Evolutionary conservation across 345 rosid species (phyloP).

Genomic region (Abelmoschus esculentus): DNA sequence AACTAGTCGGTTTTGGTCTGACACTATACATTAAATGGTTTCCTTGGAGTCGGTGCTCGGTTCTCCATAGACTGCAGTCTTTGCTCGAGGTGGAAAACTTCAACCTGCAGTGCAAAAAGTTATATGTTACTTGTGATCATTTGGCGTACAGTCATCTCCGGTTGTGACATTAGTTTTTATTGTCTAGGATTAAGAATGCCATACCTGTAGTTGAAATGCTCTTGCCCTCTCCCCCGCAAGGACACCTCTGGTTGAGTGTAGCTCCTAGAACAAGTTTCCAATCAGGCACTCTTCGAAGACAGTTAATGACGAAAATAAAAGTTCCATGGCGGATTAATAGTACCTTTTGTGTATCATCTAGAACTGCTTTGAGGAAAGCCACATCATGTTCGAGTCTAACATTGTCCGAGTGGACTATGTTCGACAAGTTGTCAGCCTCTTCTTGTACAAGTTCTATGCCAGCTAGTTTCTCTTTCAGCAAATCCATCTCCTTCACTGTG

Average conservation of each 20-base stretch:
- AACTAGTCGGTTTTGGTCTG: not conserved
- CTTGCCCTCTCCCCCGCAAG: conserved; percentile 39
- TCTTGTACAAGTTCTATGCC: conserved; percentile 78
- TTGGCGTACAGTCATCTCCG: too few relatives aligned
- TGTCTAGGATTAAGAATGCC: not conserved
- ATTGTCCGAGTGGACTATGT: conserved; percentile 87
- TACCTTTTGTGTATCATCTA: conserved; percentile 97
- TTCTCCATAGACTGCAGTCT: conserved; percentile 81
- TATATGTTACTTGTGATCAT: too few relatives aligned
- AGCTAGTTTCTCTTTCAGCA: conserved; percentile 77
- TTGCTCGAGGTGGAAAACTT: conserved; percentile 95
- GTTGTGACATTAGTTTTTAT: too few relatives aligned
- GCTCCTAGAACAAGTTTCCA: conserved; percentile 40
- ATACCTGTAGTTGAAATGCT: not conserved
- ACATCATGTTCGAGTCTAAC: conserved; percentile 96
- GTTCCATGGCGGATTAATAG: not conserved
- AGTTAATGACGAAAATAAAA: not conserved
- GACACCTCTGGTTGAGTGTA: conserved; percentile 93
- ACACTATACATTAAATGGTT: conserved; percentile 52
- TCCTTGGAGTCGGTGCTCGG: conserved; percentile 69
- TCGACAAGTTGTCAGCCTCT: conserved; percentile 76
- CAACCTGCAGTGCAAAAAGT: conserved; percentile 42
- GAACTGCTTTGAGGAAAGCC: conserved; percentile 87
- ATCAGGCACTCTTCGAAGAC: not conserved
- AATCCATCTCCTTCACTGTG: conserved; percentile 62